A percentile compares a stretch with the other conserved stretches of the same genome.
phyloP scores from a whole-genome alignment of 2,329 filamentous ascomycete species.

The Sclerotinia glacialis region DNA sequence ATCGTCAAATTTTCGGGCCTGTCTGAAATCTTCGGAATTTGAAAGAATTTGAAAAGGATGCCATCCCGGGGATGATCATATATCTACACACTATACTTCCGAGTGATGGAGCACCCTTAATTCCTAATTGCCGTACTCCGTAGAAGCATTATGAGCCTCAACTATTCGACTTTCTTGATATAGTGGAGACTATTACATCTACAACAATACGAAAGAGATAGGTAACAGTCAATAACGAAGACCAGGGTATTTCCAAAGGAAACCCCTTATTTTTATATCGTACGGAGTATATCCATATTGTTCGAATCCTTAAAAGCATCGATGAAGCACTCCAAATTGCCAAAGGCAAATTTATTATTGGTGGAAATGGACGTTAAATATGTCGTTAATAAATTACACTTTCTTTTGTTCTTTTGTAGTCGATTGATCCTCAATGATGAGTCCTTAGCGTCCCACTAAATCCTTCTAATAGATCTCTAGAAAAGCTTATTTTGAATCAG shows the following conservation, averaged over 20 bases:
- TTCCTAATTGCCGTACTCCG: neutral
- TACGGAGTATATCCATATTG: no score
- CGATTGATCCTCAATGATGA: no score
- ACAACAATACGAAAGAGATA: neutral
- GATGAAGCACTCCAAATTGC: no score
- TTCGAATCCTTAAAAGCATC: no score
- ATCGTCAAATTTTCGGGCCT: neutral
- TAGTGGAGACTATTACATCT: neutral
- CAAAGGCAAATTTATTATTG: no score
- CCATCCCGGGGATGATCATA: neutral
- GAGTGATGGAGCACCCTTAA: neutral
- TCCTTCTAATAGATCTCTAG: no score
- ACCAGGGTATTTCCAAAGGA: neutral
- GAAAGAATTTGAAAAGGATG: neutral
- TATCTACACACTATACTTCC: slow-evolving; percentile 3
- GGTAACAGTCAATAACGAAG: neutral
- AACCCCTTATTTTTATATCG: neutral
- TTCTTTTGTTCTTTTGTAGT: no score
- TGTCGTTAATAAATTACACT: no score
- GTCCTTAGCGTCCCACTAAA: no score
- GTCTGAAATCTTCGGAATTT: neutral
- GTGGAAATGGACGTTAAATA: no score
- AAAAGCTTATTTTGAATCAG: no score
- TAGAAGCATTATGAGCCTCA: neutral
- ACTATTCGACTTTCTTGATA: no score